phyloP scores from a whole-genome alignment of 2,329 filamentous ascomycete genomes.

The Cladosporium colombiae region DNA sequence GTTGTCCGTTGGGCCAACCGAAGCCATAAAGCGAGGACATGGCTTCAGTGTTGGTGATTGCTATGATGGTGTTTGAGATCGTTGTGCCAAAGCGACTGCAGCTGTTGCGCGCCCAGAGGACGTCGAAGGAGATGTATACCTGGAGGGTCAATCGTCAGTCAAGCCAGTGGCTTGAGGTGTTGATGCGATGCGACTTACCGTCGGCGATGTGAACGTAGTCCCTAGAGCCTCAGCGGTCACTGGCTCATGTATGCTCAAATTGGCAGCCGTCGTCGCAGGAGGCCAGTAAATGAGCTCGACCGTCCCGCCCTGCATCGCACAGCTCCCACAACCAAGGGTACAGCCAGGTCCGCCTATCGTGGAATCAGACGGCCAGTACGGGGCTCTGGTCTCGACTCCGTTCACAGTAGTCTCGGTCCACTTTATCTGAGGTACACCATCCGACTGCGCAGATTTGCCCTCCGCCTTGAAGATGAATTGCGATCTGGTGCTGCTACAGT shows the following conservation, averaged over 20 bases:
- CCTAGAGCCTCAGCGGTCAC: constrained; percentile 21
- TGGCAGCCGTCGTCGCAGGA: constrained; percentile 1
- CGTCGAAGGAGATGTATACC: constrained; percentile 29
- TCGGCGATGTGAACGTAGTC: constrained; percentile 27
- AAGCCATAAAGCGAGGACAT: constrained; percentile 25
- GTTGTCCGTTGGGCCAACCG: not conserved
- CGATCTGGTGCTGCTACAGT: not conserved
- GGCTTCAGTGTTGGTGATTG: constrained; percentile 22
- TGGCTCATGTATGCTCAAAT: not conserved
- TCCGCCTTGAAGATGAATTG: not conserved
- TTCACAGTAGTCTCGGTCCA: not conserved
- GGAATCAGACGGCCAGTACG: not conserved
- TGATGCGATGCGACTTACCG: not conserved
- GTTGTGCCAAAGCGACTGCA: constrained; percentile 24
- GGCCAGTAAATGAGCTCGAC: constrained; percentile 29
- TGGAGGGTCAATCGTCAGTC: not conserved
- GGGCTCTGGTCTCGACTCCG: not conserved
- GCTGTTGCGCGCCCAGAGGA: constrained; percentile 27
- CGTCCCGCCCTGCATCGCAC: constrained; percentile 27
- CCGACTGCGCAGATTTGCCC: not conserved
- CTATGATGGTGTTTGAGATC: constrained; percentile 25
- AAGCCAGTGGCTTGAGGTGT: not conserved
- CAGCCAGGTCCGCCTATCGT: constrained; percentile 18
- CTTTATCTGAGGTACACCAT: not conserved
- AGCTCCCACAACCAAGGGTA: constrained; percentile 25